Base-by-base conservation (phyloP, 345 rosid species). In the Trapa bicornis region DNA sequence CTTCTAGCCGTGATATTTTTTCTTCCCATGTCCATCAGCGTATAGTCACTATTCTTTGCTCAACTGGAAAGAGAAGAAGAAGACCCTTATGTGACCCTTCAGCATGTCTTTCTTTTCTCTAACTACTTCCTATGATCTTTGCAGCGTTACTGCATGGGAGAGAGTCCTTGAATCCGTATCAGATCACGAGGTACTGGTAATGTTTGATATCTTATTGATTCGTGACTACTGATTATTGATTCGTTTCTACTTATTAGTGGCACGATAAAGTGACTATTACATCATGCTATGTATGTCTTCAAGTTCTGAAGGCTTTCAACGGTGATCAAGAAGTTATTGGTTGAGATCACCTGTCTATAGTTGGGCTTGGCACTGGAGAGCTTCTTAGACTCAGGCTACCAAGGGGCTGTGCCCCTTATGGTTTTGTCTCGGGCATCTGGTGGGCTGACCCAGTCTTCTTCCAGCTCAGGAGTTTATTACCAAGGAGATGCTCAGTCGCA, bases 401-500 rank as follows among this genome's bases (percentile, higher is more conserved):
- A 74, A 58, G 84, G 85, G 73, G 75, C 61, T 64, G 76, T 79
- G 80, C 82, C 91, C 71, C 76, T 78, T 41, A 84, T 84, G 91
- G 88, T 82, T 79, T 88, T 91, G 71, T 82, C 88, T 74, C 82
- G 82, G 65, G 89, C 85, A 87, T 79, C 88, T 86, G 91, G 85
- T 76, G 85, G 87, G 70, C 73, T 87, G 76, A 86, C 89, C 72
- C 97, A 85, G 72, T 91, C 96, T 83, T 90, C 97, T 74, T 81
- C 99, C 42, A 84, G 85, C 75, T 94, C 99, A 56, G 96, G 99
- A 75, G 81, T 91, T 75, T 91, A 88, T 89, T 89, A 87, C 73
- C 96, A 91, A 78, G 99, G 97, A 78, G 95, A 91, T 77, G 96
- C 86, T 79, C 97, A 89, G 77, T 91, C 96, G 57, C 95, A 85